Evolutionary conservation across 257 asterid genomes (phyloP).

Genomic region (Capsicum pubescens): DNA sequence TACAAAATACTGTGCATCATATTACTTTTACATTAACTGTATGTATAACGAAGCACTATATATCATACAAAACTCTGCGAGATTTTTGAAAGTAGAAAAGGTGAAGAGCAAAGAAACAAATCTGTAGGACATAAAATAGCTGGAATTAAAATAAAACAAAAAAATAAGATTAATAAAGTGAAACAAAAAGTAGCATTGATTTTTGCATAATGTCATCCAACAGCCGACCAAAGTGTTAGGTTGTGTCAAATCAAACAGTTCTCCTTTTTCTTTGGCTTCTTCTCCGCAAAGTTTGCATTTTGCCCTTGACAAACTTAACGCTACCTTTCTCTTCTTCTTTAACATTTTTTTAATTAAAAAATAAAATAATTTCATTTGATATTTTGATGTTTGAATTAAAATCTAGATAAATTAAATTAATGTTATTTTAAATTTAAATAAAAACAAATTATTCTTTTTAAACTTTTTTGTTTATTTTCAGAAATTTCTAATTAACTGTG

Average conservation of each 20-base stretch:
- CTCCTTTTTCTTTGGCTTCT: constrained; percentile 44
- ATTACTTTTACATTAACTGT: background rate
- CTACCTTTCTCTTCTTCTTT: background rate
- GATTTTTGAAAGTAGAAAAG: background rate
- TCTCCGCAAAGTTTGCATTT: constrained; percentile 53
- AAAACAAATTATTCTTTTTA: too few relatives aligned
- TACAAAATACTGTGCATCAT: too few relatives aligned
- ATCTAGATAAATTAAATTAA: too few relatives aligned
- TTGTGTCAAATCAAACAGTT: constrained; percentile 44
- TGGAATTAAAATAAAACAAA: background rate
- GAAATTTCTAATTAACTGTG: too few relatives aligned
- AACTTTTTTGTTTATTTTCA: too few relatives aligned
- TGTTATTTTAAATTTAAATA: too few relatives aligned
- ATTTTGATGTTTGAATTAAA: too few relatives aligned
- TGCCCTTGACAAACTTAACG: constrained; percentile 20
- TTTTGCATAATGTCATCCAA: constrained; percentile 25
- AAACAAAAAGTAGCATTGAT: constrained; percentile 9
- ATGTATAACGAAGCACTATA: background rate
- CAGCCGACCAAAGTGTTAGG: constrained; percentile 40
- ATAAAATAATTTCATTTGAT: too few relatives aligned
- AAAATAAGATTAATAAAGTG: background rate
- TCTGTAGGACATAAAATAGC: background rate
- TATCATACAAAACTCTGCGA: background rate
- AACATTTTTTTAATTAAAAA: background rate
- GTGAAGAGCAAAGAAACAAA: background rate